phyloP scores from a whole-genome alignment of 73 alveolate genomes.

The Blepharisma japonicum region DNA sequence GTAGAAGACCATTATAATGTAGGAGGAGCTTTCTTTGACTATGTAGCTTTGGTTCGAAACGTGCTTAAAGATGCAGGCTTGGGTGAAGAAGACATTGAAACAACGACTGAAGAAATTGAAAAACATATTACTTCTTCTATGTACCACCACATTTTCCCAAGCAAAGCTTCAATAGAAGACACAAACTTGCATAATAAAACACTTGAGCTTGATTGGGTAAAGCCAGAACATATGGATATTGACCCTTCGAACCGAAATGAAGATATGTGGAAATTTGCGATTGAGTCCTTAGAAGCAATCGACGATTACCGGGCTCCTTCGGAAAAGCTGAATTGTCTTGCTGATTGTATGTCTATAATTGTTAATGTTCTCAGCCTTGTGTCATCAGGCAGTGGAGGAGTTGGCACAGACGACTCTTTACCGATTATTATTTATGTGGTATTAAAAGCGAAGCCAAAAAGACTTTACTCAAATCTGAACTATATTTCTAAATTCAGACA shows the following conservation, averaged over 20 bases:
- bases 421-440: slow-evolving; percentile 26
- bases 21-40: slow-evolving; percentile 20
- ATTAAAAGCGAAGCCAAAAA: slow-evolving; percentile 2
- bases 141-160: slow-evolving; percentile 26
- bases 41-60: not conserved
- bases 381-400: slow-evolving; percentile 7
- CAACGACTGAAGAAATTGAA: slow-evolving; percentile 6
- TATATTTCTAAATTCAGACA: slow-evolving; percentile 27
- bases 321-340: slow-evolving; percentile 22
- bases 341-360: slow-evolving; percentile 7
- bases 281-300: not conserved
- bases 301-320: slow-evolving; percentile 10
- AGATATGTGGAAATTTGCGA: slow-evolving; percentile 28
- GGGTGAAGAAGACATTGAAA: slow-evolving; percentile 12
- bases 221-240: slow-evolving; percentile 31
- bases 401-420: slow-evolving; percentile 26
- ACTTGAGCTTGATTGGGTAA: not conserved
- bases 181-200: slow-evolving; percentile 11
- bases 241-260: slow-evolving; percentile 22
- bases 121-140: slow-evolving; percentile 18
- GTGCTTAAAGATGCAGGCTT: not conserved
- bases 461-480: slow-evolving; percentile 23
- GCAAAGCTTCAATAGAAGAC: slow-evolving; percentile 8
- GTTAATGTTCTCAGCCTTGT: slow-evolving; percentile 9
- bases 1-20: slow-evolving; percentile 21